Percentiles rank a stretch among this genome's conserved stretches.
phyloP scores from a whole-genome alignment of 2,329 filamentous ascomycete species.

The Nannizziopsis barbatae region DNA sequence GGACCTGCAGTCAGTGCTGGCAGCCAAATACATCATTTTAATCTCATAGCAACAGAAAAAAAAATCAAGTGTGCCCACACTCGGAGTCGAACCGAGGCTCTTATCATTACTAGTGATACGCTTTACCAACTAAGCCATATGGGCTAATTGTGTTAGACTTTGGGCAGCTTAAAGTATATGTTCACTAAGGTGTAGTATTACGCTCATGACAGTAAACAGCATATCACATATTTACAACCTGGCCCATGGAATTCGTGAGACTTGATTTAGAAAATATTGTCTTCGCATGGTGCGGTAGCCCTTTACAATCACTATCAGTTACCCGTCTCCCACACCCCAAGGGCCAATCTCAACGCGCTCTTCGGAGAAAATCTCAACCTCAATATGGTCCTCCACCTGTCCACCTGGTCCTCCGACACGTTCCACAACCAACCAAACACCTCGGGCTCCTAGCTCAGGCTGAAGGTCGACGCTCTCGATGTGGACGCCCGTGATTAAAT shows the following conservation, averaged over 20 bases:
- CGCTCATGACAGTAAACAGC: too few species aligned
- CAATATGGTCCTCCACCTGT: conserved; percentile 36
- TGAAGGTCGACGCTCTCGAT: conserved; percentile 65
- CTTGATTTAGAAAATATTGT: neutral
- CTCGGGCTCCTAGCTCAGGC: conserved; percentile 45
- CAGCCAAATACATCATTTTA: too few species aligned
- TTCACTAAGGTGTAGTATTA: too few species aligned
- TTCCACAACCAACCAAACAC: conserved; percentile 72
- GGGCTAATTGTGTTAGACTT: conserved; percentile 13
- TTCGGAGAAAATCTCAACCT: conserved; percentile 35
- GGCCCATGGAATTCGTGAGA: too few species aligned
- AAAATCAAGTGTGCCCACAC: conserved; percentile 20
- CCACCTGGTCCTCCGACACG: conserved; percentile 53
- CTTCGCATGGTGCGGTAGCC: neutral
- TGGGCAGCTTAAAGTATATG: too few species aligned
- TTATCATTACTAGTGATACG: conserved; percentile 32
- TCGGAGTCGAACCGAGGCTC: conserved; percentile 29
- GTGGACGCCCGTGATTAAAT: conserved; percentile 54
- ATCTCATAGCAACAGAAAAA: too few species aligned
- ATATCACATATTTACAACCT: too few species aligned
- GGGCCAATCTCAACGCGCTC: conserved; percentile 35
- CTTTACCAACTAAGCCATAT: conserved; percentile 29
- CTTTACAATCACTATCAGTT: conserved; percentile 4
- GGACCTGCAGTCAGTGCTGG: too few species aligned
- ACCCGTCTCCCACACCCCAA: conserved; percentile 27